phyloP scores from a whole-genome alignment of 306 rosid species.

The Parietaria judaica region DNA sequence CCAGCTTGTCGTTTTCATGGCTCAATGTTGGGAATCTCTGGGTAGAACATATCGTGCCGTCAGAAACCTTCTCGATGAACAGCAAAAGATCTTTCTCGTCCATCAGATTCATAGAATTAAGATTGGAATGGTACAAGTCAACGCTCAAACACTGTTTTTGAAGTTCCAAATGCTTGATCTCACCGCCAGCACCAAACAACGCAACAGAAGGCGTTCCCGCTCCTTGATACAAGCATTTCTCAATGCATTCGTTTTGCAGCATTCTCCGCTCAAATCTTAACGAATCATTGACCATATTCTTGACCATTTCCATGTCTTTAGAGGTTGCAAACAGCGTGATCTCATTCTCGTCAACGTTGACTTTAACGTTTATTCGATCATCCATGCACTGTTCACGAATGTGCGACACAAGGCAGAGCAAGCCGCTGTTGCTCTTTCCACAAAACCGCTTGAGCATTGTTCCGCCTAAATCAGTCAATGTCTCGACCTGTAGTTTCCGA shows the following conservation, averaged over 20 bases:
- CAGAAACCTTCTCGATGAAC: conserved; percentile 52
- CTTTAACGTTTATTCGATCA: conserved; percentile 59
- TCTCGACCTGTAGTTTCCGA: conserved; percentile 43
- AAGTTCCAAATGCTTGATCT: conserved; percentile 86
- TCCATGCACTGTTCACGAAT: conserved; percentile 46
- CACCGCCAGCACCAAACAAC: conserved; percentile 87
- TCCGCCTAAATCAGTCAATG: conserved; percentile 58
- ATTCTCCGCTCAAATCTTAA: conserved; percentile 53
- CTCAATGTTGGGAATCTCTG: conserved; percentile 42
- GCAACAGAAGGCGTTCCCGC: conserved; percentile 60
- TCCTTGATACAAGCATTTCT: conserved; percentile 64
- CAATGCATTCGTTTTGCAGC: conserved; percentile 64
- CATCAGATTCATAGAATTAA: conserved; percentile 35
- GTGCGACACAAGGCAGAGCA: conserved; percentile 42
- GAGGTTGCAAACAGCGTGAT: conserved; percentile 53
- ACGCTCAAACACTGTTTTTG: conserved; percentile 64
- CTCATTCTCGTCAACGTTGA: conserved; percentile 48
- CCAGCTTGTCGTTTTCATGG: conserved; percentile 44
- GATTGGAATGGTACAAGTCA: conserved; percentile 50
- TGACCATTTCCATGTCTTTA: conserved; percentile 42
- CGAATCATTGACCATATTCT: conserved; percentile 28
- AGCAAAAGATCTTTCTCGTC: conserved; percentile 69
- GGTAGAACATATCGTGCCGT: conserved; percentile 54
- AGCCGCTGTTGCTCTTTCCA: conserved; percentile 57
- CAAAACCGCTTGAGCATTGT: conserved; percentile 70